Conservation (phyloP, 805 yeast genomes). For the Spathaspora gorwiae region DNA sequence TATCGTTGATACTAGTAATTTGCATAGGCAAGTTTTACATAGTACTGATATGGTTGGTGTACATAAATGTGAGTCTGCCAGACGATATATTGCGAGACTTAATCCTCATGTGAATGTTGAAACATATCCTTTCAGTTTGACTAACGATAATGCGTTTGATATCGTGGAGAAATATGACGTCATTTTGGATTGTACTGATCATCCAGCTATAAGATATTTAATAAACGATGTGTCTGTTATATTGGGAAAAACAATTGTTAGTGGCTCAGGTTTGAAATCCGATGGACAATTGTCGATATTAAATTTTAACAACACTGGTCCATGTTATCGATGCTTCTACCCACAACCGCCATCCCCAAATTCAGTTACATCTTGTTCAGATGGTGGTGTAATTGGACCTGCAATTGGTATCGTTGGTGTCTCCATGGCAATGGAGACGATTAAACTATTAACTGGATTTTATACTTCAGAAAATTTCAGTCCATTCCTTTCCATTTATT, state of each 20-base stretch:
- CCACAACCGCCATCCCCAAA: slow-evolving; percentile 88
- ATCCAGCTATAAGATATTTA: slow-evolving; percentile 82
- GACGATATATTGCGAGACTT: slow-evolving; percentile 41
- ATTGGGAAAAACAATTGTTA: slow-evolving; percentile 65
- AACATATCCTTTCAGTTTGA: slow-evolving; percentile 50
- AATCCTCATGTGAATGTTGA: slow-evolving; percentile 65
- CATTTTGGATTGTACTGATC: slow-evolving; percentile 90
- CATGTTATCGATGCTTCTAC: slow-evolving; percentile 92
- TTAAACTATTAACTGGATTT: slow-evolving; percentile 62
- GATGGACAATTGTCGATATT: slow-evolving; percentile 87
- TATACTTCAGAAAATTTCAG: slow-evolving; percentile 49
- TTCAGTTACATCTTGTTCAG: slow-evolving; percentile 78
- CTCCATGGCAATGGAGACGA: slow-evolving; percentile 82
- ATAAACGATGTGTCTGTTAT: slow-evolving; percentile 80
- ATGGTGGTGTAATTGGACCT: slow-evolving; percentile 92
- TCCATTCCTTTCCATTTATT: slow-evolving; percentile 67
- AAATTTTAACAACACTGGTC: slow-evolving; percentile 63
- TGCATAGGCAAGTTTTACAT: slow-evolving; percentile 88
- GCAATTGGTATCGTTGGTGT: slow-evolving; percentile 91
- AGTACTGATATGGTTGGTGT: slow-evolving; percentile 60
- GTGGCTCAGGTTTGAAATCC: slow-evolving; percentile 87
- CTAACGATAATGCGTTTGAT: slow-evolving; percentile 54
- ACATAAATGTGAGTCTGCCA: slow-evolving; percentile 79
- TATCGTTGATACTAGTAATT: slow-evolving; percentile 73
- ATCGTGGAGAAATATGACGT: slow-evolving; percentile 65